Evolutionary conservation across 2,329 filamentous ascomycete genomes (phyloP).

Genomic region (Akanthomyces muscarius): DNA sequence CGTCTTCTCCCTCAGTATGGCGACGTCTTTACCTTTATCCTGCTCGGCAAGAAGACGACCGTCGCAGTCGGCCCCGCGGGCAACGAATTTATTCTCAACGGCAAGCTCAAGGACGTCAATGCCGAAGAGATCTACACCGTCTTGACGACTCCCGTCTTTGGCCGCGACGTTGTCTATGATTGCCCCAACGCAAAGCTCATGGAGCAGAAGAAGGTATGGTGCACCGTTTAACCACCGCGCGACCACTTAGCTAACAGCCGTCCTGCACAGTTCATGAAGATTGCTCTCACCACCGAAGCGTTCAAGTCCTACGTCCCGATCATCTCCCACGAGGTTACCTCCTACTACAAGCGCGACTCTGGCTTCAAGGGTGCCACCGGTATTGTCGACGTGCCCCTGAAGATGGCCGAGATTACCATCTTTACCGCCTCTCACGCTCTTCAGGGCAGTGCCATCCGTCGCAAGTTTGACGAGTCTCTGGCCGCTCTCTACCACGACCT

Average conservation of each 20-base stretch:
- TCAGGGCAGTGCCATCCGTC: conserved; percentile 78
- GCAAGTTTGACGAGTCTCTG: conserved; percentile 74
- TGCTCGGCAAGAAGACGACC: conserved; percentile 85
- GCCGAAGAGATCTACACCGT: conserved; percentile 88
- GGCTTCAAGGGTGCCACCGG: conserved; percentile 66
- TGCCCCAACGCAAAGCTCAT: conserved; percentile 89
- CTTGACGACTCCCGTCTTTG: conserved; percentile 69
- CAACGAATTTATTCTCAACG: conserved; percentile 89
- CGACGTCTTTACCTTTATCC: conserved; percentile 84
- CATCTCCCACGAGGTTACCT: conserved; percentile 69
- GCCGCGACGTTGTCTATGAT: conserved; percentile 83
- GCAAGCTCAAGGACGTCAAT: conserved; percentile 83
- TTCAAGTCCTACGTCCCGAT: conserved; percentile 73
- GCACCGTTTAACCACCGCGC: background rate
- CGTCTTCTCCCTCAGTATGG: conserved; percentile 60
- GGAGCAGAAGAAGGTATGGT: conserved; percentile 87
- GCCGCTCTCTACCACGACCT: conserved; percentile 83
- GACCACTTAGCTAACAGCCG: conserved; percentile 19
- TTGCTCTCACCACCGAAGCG: conserved; percentile 69
- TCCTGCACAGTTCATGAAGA: conserved; percentile 66
- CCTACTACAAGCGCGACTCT: conserved; percentile 65
- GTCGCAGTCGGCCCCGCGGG: conserved; percentile 77
- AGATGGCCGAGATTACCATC: conserved; percentile 82
- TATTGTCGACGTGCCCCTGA: conserved; percentile 65
- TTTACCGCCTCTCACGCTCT: conserved; percentile 84